Base-by-base conservation (phyloP, 192 early-diverging fungal genomes). In the Podila epigama region DNA sequence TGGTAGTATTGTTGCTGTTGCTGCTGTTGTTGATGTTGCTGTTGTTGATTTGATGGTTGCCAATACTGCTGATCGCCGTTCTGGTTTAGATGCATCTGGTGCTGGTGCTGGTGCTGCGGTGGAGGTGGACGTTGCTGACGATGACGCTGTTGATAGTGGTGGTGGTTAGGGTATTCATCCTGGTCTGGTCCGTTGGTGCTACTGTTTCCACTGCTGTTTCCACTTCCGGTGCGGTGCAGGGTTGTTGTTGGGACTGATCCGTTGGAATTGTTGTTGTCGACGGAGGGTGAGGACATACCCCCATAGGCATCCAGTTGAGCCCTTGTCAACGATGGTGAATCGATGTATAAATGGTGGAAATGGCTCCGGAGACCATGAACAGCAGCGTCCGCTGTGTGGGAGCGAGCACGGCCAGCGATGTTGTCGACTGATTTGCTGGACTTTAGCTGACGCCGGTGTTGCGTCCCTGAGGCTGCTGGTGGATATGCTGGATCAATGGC, bases 371-470 rank as follows among this genome's bases (percentile, higher is more conserved):
- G 41, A 27, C 52, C 44, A 35, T 75, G 72, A n/a, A 51, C 51
- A 1, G 64, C 52, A 7, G 72, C 53, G 37, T 75, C 72, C 5
- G 65, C 65, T 4, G 72, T 75, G 10, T 75, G 65, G 22, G 72
- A 75, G 9, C 72, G 58, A 41, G 65, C 60, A 16, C 65, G 58
- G 18, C 72, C 64, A 2, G 32, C 32, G 16, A 75, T 59, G 42
- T 58, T 64, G 48, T 75, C 72, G 32, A 75, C 65, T 8, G 72
- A 75, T 35, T 75, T 75, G 54, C 72, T 75, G 5, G 72, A 51
- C 42, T 75, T 75, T 4, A 75, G 60, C 1, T 25, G 9, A 22
- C 51, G 59, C 28, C 36, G 13, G n/a, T 51, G 52, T 9, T n/a
- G n/a, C n/a, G n/a, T n/a, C n/a, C n/a, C n/a, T n/a, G 42, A 12